Evolutionary conservation across 1,284 basidiomycete genomes (phyloP).

Genomic region (Coriolopsis trogii): DNA sequence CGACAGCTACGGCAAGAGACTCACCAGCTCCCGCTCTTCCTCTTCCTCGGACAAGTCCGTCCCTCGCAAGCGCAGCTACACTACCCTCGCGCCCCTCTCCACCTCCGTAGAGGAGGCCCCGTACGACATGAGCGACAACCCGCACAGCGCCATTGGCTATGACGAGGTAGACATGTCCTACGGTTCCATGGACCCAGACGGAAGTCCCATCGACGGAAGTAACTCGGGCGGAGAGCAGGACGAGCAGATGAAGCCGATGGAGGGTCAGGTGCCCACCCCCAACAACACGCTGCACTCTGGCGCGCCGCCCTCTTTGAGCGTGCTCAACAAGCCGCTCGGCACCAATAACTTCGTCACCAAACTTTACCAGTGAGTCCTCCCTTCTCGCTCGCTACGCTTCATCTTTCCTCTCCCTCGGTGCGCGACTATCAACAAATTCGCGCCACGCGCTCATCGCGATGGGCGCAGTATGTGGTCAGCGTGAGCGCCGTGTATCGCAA

Average conservation of each 20-base stretch:
- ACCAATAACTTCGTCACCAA: slow-evolving; percentile 86
- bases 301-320: slow-evolving; percentile 43
- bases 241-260: slow-evolving; percentile 37
- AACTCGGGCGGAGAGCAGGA: slow-evolving; percentile 50
- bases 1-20: slow-evolving; percentile 33
- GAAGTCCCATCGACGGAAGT: slow-evolving; percentile 59
- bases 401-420: background rate
- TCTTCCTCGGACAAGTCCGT: slow-evolving; percentile 52
- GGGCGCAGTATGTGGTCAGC: background rate
- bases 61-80: slow-evolving; percentile 64
- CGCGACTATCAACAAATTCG: slow-evolving; percentile 6
- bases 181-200: slow-evolving; percentile 38
- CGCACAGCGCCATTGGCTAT: slow-evolving; percentile 39
- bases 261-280: slow-evolving; percentile 24
- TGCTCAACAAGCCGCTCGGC: slow-evolving; percentile 65
- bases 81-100: slow-evolving; percentile 44
- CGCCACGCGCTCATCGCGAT: slow-evolving; percentile 3
- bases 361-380: slow-evolving; percentile 70
- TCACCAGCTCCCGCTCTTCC: slow-evolving; percentile 39
- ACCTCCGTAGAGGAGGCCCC: slow-evolving; percentile 40
- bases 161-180: slow-evolving; percentile 56
- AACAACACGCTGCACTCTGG: slow-evolving; percentile 18
- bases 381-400: background rate
- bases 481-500: slow-evolving; percentile 2
- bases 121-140: slow-evolving; percentile 33